Percentiles rank a stretch among this genome's conserved stretches.
These are phyloP conservation scores for Suillus lakei DNA, from an alignment of 768 basidiomycete genomes.

Conservation along the genomic window DNA sequence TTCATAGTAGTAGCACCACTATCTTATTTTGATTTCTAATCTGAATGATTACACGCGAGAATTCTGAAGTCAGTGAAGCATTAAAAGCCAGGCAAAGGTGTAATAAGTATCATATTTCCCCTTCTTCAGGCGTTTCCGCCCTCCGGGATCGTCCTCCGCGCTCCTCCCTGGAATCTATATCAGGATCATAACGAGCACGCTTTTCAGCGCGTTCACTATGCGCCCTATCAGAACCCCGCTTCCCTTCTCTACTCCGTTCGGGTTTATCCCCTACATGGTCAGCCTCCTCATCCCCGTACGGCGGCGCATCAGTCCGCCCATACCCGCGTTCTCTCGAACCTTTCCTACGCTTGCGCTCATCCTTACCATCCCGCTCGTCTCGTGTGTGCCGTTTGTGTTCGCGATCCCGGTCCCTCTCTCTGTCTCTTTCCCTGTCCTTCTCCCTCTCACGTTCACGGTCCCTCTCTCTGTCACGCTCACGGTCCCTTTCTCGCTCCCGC, in stretches of 20 bases:
- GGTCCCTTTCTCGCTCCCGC: slow-evolving; percentile 44
- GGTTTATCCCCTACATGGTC: slow-evolving; percentile 40
- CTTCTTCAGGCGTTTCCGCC: slow-evolving; percentile 86
- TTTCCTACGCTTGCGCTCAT: slow-evolving; percentile 47
- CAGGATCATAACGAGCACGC: slow-evolving; percentile 59
- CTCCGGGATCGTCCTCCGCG: slow-evolving; percentile 45
- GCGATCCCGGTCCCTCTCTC: slow-evolving; percentile 38
- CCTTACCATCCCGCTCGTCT: slow-evolving; percentile 59
- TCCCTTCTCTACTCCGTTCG: slow-evolving; percentile 52
- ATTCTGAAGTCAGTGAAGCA: background rate
- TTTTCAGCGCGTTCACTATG: slow-evolving; percentile 68
- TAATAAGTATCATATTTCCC: slow-evolving; percentile 66
- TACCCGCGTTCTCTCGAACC: slow-evolving; percentile 43
- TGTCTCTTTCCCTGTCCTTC: slow-evolving; percentile 42
- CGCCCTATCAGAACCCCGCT: slow-evolving; percentile 46
- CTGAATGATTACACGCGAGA: background rate
- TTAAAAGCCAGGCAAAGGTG: background rate
- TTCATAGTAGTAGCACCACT: slow-evolving; percentile 28
- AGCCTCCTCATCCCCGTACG: slow-evolving; percentile 42
- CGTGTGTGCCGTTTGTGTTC: slow-evolving; percentile 53
- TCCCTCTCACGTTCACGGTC: slow-evolving; percentile 46
- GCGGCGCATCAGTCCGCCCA: slow-evolving; percentile 49
- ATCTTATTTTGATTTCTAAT: background rate
- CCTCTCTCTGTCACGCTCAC: slow-evolving; percentile 45
- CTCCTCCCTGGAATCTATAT: slow-evolving; percentile 50